Conservation (phyloP, 768 basidiomycete genomes). For the Lyophyllum semitale region DNA sequence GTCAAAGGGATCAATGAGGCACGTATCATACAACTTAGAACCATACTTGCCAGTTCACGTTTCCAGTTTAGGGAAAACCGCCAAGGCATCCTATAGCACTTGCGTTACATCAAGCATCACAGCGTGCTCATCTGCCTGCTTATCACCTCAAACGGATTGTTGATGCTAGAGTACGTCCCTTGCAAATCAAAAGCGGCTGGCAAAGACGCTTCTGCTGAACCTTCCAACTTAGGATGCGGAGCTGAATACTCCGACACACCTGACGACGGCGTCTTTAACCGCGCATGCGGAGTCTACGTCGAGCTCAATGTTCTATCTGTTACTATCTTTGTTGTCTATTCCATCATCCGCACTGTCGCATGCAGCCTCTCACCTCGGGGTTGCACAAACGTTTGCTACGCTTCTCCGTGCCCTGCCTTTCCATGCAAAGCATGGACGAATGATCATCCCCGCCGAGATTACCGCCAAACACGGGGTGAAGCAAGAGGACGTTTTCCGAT, state of each 20-base stretch:
- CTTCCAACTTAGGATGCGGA: slow-evolving; percentile 56
- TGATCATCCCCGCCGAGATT: slow-evolving; percentile 81
- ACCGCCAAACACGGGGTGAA: slow-evolving; percentile 76
- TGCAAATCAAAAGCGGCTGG: not conserved
- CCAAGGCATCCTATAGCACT: slow-evolving; percentile 81
- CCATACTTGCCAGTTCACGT: slow-evolving; percentile 5
- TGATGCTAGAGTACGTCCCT: slow-evolving; percentile 71
- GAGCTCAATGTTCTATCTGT: slow-evolving; percentile 74
- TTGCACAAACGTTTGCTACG: slow-evolving; percentile 69
- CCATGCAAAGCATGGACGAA: slow-evolving; percentile 68
- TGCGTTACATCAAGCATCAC: slow-evolving; percentile 62
- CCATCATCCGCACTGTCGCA: slow-evolving; percentile 62
- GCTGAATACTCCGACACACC: slow-evolving; percentile 61
- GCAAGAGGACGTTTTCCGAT: slow-evolving; percentile 78
- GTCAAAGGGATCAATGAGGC: slow-evolving; percentile 69
- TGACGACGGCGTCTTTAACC: slow-evolving; percentile 67
- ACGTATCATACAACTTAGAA: slow-evolving; percentile 19
- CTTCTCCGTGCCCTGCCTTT: slow-evolving; percentile 78
- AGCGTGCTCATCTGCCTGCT: slow-evolving; percentile 50
- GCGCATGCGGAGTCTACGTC: slow-evolving; percentile 81
- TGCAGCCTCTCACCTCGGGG: slow-evolving; percentile 81
- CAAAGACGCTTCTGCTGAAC: slow-evolving; percentile 18
- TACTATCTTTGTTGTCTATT: slow-evolving; percentile 67
- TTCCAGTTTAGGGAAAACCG: slow-evolving; percentile 59
- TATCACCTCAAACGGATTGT: slow-evolving; percentile 85